Percentiles rank a stretch among this genome's conserved stretches.
Evolutionary conservation across 148 eudicot genomes (phyloP).

Genomic region (Diospyros lotus): DNA sequence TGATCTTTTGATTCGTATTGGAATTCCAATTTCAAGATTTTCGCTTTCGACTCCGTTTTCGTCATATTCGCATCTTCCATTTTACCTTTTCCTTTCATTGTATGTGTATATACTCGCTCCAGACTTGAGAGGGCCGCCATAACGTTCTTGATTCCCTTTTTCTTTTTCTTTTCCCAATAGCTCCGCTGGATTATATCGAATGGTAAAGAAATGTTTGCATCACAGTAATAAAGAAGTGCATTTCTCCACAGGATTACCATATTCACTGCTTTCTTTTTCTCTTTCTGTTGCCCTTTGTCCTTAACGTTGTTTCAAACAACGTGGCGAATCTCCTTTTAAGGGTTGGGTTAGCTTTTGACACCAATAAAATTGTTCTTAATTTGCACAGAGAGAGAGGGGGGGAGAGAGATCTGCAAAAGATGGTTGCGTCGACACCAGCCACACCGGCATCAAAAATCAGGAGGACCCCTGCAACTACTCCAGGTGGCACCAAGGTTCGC

Average conservation of each 20-base stretch:
- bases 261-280: not conserved
- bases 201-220: not conserved
- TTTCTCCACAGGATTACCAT: not conserved
- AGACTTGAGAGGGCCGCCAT: no score
- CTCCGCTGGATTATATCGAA: not conserved
- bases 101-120: not conserved
- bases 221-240: not conserved
- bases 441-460: slow-evolving; percentile 75
- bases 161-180: not conserved
- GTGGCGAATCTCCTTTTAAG: not conserved
- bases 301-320: not conserved
- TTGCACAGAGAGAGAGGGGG: not conserved
- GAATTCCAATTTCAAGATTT: not conserved
- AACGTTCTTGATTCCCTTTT: slow-evolving; percentile 1
- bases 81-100: not conserved
- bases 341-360: not conserved
- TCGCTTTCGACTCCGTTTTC: not conserved
- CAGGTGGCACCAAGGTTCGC: slow-evolving; percentile 50
- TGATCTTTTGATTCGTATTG: not conserved
- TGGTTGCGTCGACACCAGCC: slow-evolving; percentile 36
- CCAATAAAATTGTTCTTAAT: not conserved
- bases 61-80: not conserved
- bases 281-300: not conserved
- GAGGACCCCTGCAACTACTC: slow-evolving; percentile 50
- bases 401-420: slow-evolving; percentile 18